A percentile compares a stretch with the other conserved stretches of the same genome.
These are phyloP conservation scores for Nannochloris sp. DNA, from an alignment of 139 green algal genomes.

Conservation along the genomic window DNA sequence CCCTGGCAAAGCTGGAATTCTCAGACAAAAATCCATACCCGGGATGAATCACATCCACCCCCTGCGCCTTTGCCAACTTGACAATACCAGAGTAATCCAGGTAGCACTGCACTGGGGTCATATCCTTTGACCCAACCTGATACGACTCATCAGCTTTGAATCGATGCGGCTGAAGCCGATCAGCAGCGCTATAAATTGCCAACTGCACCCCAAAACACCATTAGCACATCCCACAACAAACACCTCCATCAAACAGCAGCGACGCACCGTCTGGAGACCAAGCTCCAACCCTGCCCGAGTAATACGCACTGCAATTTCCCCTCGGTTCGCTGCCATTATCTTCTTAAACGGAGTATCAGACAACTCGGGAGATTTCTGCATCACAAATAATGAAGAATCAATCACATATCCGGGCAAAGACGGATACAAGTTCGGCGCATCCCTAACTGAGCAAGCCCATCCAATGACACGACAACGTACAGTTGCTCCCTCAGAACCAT, in stretches of 20 bases:
- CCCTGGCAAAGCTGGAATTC: slow-evolving; percentile 74
- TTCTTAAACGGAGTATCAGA: slow-evolving; percentile 56
- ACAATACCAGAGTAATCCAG: slow-evolving; percentile 68
- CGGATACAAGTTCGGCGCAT: too few relatives aligned
- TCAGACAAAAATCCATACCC: slow-evolving; percentile 85
- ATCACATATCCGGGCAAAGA: not conserved
- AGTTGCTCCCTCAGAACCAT: too few relatives aligned
- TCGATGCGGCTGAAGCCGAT: slow-evolving; percentile 78
- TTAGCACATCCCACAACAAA: not conserved
- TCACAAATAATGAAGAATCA: not conserved
- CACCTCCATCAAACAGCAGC: not conserved
- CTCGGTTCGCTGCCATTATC: slow-evolving; percentile 86
- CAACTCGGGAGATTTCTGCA: not conserved
- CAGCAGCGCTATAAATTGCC: slow-evolving; percentile 78
- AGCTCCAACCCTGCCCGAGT: slow-evolving; percentile 88
- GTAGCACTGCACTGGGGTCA: slow-evolving; percentile 72
- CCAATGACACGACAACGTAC: too few relatives aligned
- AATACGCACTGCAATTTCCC: slow-evolving; percentile 94
- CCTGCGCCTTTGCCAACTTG: slow-evolving; percentile 65
- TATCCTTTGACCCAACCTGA: slow-evolving; percentile 50
- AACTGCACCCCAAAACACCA: slow-evolving; percentile 38
- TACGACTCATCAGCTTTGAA: slow-evolving; percentile 85
- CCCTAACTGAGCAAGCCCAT: too few relatives aligned
- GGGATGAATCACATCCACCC: slow-evolving; percentile 89
- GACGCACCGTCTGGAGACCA: slow-evolving; percentile 55